Percentiles rank a stretch among this genome's conserved stretches.
Evolutionary conservation across 768 basidiomycete genomes (phyloP).

Genomic region (Botryobasidium botryosum): DNA sequence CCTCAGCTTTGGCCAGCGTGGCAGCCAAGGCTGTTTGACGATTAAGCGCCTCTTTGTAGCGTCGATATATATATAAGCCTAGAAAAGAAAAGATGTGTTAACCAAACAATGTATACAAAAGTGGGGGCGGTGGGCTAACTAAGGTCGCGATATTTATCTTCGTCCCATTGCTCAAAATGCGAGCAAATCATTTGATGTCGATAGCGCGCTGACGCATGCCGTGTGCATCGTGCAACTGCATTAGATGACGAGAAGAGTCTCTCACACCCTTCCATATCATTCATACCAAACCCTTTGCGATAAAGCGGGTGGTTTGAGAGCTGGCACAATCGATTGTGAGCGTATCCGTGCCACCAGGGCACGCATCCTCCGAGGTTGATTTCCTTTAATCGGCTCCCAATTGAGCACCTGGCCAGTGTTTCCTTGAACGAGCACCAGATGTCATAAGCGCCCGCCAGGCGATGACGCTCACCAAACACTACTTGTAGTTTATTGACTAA

Average conservation of each 20-base stretch:
- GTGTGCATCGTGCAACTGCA: slow-evolving; percentile 6
- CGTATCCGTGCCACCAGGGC: slow-evolving; percentile 13
- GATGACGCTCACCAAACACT: background rate
- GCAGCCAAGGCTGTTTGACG: no score
- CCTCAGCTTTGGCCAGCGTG: background rate
- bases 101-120: background rate
- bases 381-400: background rate
- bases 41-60: no score
- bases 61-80: background rate
- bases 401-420: background rate
- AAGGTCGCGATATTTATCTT: slow-evolving; percentile 7
- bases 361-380: background rate
- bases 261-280: slow-evolving; percentile 14
- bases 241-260: slow-evolving; percentile 13
- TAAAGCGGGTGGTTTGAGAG: slow-evolving; percentile 12
- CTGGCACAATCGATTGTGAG: slow-evolving; percentile 14
- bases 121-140: background rate
- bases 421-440: slow-evolving; percentile 1
- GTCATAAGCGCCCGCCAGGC: slow-evolving; percentile 1
- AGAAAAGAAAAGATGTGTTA: background rate
- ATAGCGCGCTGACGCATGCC: slow-evolving; percentile 13
- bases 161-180: slow-evolving; percentile 14
- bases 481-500: background rate
- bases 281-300: slow-evolving; percentile 11
- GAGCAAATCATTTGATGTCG: slow-evolving; percentile 8